These are phyloP conservation scores for Brettanomyces sp. DNA, from an alignment of 805 yeast species.

Conservation along the genomic window DNA sequence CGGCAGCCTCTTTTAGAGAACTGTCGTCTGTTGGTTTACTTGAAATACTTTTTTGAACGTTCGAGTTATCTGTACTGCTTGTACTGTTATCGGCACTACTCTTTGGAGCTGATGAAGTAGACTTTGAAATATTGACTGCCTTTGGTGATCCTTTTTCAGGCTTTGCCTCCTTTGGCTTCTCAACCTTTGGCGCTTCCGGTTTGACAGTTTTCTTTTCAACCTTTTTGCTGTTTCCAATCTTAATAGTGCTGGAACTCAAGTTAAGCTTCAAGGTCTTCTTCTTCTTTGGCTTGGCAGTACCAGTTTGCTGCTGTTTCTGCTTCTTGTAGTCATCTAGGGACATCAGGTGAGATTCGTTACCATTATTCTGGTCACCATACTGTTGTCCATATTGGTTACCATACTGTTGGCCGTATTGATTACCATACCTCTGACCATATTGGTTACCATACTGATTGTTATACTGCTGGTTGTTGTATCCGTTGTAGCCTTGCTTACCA, in stretches of 20 bases:
- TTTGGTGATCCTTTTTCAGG: constrained; percentile 20
- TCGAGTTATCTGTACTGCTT: constrained; percentile 11
- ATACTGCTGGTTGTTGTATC: constrained; percentile 12
- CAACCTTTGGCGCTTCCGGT: constrained; percentile 17
- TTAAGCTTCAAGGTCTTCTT: constrained; percentile 64
- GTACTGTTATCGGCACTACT: constrained; percentile 7
- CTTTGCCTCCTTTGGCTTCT: constrained; percentile 20
- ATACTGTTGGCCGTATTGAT: constrained; percentile 11
- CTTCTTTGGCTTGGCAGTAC: constrained; percentile 33
- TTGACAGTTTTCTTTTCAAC: constrained; percentile 28
- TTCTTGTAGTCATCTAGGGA: constrained; percentile 76
- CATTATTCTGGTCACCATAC: constrained; percentile 5
- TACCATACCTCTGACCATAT: constrained; percentile 8
- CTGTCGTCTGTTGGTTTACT: constrained; percentile 12
- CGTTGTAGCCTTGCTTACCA: constrained; percentile 1
- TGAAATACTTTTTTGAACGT: constrained; percentile 3
- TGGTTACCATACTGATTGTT: constrained; percentile 6
- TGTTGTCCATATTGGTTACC: constrained; percentile 6
- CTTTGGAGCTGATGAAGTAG: constrained; percentile 13
- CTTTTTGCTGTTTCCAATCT: constrained; percentile 32
- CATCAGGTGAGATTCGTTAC: constrained; percentile 40
- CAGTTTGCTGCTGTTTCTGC: constrained; percentile 34
- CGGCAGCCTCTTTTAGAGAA: constrained; percentile 30
- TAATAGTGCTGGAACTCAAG: constrained; percentile 46
- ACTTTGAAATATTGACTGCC: constrained; percentile 24